A percentile compares a stretch with the other conserved stretches of the same genome.
These are phyloP conservation scores for Helenozyma baotianmanensis DNA, from an alignment of 805 yeast species.

Conservation along the genomic window DNA sequence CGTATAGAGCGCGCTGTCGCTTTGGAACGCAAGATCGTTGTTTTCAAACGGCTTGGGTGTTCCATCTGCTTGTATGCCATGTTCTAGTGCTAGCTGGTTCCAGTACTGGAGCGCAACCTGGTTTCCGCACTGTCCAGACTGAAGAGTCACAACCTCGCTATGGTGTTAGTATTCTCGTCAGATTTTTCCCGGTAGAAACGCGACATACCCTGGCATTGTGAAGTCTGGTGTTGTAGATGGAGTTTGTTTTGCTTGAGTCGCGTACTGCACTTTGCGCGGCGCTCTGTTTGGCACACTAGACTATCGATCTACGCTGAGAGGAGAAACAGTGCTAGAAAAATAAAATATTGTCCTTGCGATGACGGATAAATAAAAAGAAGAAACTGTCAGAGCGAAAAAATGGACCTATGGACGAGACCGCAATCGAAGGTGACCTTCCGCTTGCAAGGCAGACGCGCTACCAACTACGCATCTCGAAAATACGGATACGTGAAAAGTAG, in stretches of 20 bases:
- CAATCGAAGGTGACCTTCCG: slow-evolving; percentile 74
- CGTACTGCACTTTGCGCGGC: too few relatives aligned
- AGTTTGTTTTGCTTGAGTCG: too few relatives aligned
- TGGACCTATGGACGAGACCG: slow-evolving; percentile 59
- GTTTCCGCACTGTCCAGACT: slow-evolving; percentile 94
- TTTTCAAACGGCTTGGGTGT: slow-evolving; percentile 37
- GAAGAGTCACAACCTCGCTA: slow-evolving; percentile 66
- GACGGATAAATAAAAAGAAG: neutral
- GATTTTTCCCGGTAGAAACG: neutral
- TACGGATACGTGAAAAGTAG: slow-evolving; percentile 1
- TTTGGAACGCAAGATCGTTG: slow-evolving; percentile 14
- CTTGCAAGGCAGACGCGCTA: slow-evolving; percentile 81
- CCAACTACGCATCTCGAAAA: slow-evolving; percentile 74
- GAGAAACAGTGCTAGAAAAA: too few relatives aligned
- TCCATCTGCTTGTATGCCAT: slow-evolving; percentile 73
- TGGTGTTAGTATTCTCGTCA: slow-evolving; percentile 11
- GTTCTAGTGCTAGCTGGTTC: slow-evolving; percentile 84
- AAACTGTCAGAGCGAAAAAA: neutral
- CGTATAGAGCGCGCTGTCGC: slow-evolving; percentile 4
- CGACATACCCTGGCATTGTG: slow-evolving; percentile 26
- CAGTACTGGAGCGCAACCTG: slow-evolving; percentile 92
- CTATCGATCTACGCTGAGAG: too few relatives aligned
- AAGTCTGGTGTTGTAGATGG: too few relatives aligned
- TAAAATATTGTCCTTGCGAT: too few relatives aligned
- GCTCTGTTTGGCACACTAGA: too few relatives aligned